Percentiles rank a stretch among this genome's conserved stretches.
Evolutionary conservation across 495 filamentous ascomycete species (phyloP).

Genomic region (Trichocladium uniseriatum): DNA sequence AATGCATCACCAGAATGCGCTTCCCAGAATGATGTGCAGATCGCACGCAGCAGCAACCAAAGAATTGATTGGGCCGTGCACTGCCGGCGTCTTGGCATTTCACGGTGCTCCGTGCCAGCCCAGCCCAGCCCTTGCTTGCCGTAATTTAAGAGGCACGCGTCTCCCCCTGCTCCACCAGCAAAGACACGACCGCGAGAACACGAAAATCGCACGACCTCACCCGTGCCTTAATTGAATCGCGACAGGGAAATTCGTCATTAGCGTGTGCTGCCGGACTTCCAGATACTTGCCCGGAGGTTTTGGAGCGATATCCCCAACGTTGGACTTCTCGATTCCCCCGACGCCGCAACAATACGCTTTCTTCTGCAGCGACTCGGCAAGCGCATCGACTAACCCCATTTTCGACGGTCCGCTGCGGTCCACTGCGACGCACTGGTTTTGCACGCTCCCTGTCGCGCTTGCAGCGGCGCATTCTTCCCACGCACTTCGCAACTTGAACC

Average conservation of each 20-base stretch:
- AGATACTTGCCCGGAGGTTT: neutral
- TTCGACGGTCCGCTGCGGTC: neutral
- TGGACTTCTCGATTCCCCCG: neutral
- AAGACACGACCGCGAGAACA: slow-evolving; percentile 22
- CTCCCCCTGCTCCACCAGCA: slow-evolving; percentile 4
- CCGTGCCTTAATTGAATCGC: slow-evolving; percentile 22
- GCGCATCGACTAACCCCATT: slow-evolving; percentile 12
- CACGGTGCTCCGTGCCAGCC: neutral
- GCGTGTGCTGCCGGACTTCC: neutral
- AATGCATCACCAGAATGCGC: neutral
- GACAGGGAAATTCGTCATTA: slow-evolving; percentile 2
- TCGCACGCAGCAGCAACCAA: neutral
- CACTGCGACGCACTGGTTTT: slow-evolving; percentile 18
- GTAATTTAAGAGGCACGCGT: slow-evolving; percentile 8
- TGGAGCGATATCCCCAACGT: neutral
- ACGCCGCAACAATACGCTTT: slow-evolving; percentile 9
- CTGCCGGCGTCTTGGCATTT: neutral
- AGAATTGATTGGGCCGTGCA: neutral
- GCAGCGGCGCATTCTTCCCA: slow-evolving; percentile 3
- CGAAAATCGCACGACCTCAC: slow-evolving; percentile 26
- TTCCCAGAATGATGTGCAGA: no score
- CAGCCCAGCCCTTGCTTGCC: neutral
- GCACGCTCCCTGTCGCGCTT: slow-evolving; percentile 10
- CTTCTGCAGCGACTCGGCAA: slow-evolving; percentile 13
- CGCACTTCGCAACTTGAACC: neutral